These are phyloP conservation scores for Aspergillus brasiliensis DNA, from an alignment of 2,329 filamentous ascomycete species.

Conservation along the genomic window DNA sequence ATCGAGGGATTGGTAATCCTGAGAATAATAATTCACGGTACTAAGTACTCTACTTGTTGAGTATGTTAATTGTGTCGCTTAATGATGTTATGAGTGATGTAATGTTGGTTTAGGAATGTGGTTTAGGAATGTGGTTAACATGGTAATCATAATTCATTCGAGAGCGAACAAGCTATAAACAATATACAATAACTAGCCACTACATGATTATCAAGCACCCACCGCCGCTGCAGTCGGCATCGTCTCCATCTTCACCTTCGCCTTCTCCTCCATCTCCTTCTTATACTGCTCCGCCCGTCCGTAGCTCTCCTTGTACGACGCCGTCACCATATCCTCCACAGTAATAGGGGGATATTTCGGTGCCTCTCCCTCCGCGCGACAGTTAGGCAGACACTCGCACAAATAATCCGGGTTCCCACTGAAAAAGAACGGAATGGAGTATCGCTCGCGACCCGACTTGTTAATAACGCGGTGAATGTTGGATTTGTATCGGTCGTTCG, in stretches of 20 bases:
- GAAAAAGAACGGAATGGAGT: slow-evolving; percentile 48
- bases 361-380: slow-evolving; percentile 36
- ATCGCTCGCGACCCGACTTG: slow-evolving; percentile 40
- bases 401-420: slow-evolving; percentile 49
- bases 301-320: slow-evolving; percentile 48
- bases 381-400: slow-evolving; percentile 48
- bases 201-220: slow-evolving; percentile 15
- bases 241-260: slow-evolving; percentile 7
- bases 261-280: slow-evolving; percentile 32
- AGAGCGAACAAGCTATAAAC: not conserved
- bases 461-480: slow-evolving; percentile 49
- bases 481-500: slow-evolving; percentile 46
- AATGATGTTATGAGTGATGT: not conserved
- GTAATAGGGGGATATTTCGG: slow-evolving; percentile 48
- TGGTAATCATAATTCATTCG: not conserved
- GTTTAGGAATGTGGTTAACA: not conserved
- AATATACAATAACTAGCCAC: not conserved
- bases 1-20: not conserved
- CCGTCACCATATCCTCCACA: slow-evolving; percentile 44
- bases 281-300: slow-evolving; percentile 47
- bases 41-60: too few relatives aligned
- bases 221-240: slow-evolving; percentile 14
- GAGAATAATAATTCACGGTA: too few relatives aligned
- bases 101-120: not conserved
- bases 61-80: too few relatives aligned